These are phyloP conservation scores for Cladosporium sp. DNA, from an alignment of 2,329 filamentous ascomycete species.

Conservation along the genomic window DNA sequence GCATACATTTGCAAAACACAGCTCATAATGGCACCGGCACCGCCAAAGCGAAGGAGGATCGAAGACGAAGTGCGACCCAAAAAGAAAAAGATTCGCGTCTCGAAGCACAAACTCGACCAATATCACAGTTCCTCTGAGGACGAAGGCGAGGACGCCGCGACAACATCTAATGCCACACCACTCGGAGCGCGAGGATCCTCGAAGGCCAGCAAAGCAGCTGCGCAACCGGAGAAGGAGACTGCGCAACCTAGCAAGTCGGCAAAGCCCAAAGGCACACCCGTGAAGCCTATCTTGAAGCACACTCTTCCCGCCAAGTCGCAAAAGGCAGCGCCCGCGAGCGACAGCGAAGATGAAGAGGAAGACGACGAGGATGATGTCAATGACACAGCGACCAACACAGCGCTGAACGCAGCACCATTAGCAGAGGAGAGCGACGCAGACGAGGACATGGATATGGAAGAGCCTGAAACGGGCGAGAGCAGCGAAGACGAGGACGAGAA, in stretches of 20 bases:
- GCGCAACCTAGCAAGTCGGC: slow-evolving; percentile 4
- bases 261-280: slow-evolving; percentile 15
- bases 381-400: slow-evolving; percentile 30
- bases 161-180: slow-evolving; percentile 21
- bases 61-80: slow-evolving; percentile 53
- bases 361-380: slow-evolving; percentile 43
- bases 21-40: slow-evolving; percentile 19
- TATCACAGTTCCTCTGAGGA: slow-evolving; percentile 62
- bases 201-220: slow-evolving; percentile 12
- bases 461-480: slow-evolving; percentile 24
- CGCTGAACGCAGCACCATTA: slow-evolving; percentile 13
- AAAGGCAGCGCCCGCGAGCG: slow-evolving; percentile 4
- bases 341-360: slow-evolving; percentile 23
- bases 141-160: slow-evolving; percentile 31
- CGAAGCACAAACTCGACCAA: slow-evolving; percentile 52
- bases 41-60: slow-evolving; percentile 35
- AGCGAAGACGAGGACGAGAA: slow-evolving; percentile 38
- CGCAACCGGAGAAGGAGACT: slow-evolving; percentile 14
- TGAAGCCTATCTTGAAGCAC: slow-evolving; percentile 18
- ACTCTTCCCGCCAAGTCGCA: slow-evolving; percentile 6
- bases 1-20: background rate
- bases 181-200: slow-evolving; percentile 17
- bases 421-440: slow-evolving; percentile 17
- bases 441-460: slow-evolving; percentile 18
- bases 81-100: slow-evolving; percentile 49